Evolutionary conservation across 768 basidiomycete genomes (phyloP), one percentile per base, ranked within the genome.

Genomic region (Lentinula edodes): DNA sequence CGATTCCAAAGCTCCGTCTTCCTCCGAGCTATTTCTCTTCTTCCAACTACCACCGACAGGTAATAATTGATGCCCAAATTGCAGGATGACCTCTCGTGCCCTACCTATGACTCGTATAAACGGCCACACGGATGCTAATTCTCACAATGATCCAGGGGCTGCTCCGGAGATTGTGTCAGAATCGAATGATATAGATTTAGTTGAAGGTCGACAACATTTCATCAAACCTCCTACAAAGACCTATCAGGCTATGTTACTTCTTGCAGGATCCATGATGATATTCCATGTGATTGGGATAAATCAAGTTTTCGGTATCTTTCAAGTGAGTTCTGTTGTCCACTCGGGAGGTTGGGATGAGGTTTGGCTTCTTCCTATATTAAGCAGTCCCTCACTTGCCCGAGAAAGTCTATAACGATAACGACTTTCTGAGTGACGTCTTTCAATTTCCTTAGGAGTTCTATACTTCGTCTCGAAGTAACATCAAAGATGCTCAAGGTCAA

Each of bases 231-330:
- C 55, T 23, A 71, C 75, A 2, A 70, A 69, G 20, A 54, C 60
- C 12, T 79, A 79, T 60, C 76, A 79, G 63, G 63, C 62, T 1
- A 45, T 74, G 23, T 71, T 80, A 5, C 62, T 80, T 6, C 34
- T 77, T 6, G 70, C 77, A 3, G 78, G 77, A 1, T 80, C 79
- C 52, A 65, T 77, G 55, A 79, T 79, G 75, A 78, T 72, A 16
- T 78, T 78, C 61, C 78, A 80, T 58, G 73, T 78, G 39, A 79
- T 79, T 54, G 79, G 79, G 0, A 75, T 76, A 38, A 79, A 77
- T 61, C 73, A 72, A 23, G 71, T 74, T 7, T 79, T 74, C 56
- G 78, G 78, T 52, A 72, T 80, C 42, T 79, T 79, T 63, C 77
- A 80, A 72, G 78, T 75, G 15, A 39, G 68, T 59, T 8, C 8